Evolutionary conservation across 192 early-diverging fungal species (phyloP), one percentile per base, ranked within the genome.

Genomic region (Pilobolus umbonatus): DNA sequence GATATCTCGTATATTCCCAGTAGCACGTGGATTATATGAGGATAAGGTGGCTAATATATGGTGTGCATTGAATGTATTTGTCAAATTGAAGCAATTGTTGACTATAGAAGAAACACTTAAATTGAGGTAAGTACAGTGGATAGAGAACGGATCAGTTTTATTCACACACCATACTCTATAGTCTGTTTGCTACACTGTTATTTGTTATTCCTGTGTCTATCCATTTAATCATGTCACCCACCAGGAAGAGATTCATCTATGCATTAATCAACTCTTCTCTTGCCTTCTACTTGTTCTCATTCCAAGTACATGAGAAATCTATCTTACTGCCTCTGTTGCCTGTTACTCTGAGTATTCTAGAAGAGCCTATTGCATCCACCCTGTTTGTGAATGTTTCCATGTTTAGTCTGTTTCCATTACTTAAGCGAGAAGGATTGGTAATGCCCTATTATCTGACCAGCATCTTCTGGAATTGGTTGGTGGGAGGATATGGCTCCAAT

Each of bases 41-140:
- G 96, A 99, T 76, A 99, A 99, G 69, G 96, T 99, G 2, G 94
- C 93, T 36, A 99, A 96, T 62, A 63, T 99, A 7, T 99, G 96
- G 96, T 99, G 96, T 64, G 89, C 94, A 0, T 38, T 93, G 2
- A 95, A 87, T 44, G 80, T 96, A 2, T 73, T 83, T 9, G 63
- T 99, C 58, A 97, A 97, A 59, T 60, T 96, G 44, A 86, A 89
- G 9, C 70, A 80, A 5, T 57, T 90, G 15, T 84, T 91, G 57
- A 63, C 69, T 15, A 56, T 85, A 22, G 65, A 80, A 29, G 34
- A 74, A 4, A 77, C 94, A 1, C 70, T 92, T 12, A 75, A 78
- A 21, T 56, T 94, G 17, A 91, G 87, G 88, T 88, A 77, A 35
- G 30, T 17, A 45, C 12, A 38, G 10, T 42, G 21, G 2, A 26